Conservation (phyloP, 345 rosid species). For the Trapa bicornis region DNA sequence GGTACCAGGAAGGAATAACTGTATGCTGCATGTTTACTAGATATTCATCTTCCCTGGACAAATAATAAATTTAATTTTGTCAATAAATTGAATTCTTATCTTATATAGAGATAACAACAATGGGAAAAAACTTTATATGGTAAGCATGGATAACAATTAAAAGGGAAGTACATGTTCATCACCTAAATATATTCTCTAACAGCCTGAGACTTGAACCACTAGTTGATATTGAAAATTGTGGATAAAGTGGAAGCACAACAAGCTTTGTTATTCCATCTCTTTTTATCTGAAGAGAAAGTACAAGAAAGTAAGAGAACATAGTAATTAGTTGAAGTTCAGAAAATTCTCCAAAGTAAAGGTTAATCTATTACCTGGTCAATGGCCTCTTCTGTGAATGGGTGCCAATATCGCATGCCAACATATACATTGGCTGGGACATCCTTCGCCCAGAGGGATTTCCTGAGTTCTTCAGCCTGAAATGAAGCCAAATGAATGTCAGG, state of each 20-base stretch:
- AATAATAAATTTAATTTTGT: slow-evolving; percentile 12
- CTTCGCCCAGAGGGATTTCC: slow-evolving; percentile 74
- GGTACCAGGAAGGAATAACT: slow-evolving; percentile 98
- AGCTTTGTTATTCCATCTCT: slow-evolving; percentile 83
- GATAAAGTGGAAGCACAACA: slow-evolving; percentile 97
- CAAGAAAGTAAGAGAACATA: background rate
- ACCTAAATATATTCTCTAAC: slow-evolving; percentile 89
- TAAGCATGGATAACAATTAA: background rate
- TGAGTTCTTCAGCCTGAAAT: slow-evolving; percentile 75
- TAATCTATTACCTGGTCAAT: slow-evolving; percentile 61
- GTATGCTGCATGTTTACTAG: slow-evolving; percentile 98
- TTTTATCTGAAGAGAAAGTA: slow-evolving; percentile 45
- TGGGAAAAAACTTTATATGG: background rate
- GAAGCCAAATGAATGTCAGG: slow-evolving; percentile 3
- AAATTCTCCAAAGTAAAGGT: background rate
- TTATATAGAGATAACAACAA: background rate
- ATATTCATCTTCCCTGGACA: slow-evolving; percentile 84
- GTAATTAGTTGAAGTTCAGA: too few species aligned
- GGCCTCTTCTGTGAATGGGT: slow-evolving; percentile 98
- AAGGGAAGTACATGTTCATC: slow-evolving; percentile 10
- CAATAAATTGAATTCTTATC: slow-evolving; percentile 11
- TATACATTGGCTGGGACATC: slow-evolving; percentile 81
- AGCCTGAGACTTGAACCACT: slow-evolving; percentile 98
- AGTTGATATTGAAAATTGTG: slow-evolving; percentile 96
- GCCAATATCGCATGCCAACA: slow-evolving; percentile 99